Evolutionary conservation across 345 rosid species (phyloP), one percentile per base, ranked within the genome.

Genomic region (Cardamine resedifolia): DNA sequence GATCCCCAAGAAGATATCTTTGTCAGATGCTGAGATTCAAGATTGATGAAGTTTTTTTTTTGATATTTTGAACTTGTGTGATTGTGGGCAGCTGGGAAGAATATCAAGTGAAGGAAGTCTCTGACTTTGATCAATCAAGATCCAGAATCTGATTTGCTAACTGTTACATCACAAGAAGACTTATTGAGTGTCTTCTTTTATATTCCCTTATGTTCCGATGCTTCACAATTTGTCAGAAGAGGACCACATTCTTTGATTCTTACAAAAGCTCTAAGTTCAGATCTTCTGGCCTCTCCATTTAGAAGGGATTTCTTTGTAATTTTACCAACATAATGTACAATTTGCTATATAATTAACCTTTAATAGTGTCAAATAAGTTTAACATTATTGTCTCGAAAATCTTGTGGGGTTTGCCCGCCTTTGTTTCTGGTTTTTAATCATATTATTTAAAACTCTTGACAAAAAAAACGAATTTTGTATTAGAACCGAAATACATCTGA

Each of bases 331-430:
- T n/a, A 10, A 36, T 52, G 19, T 27, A 39, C 52, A 55, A 41
- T 41, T 7, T 41, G 16, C 48, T 33, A 33, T 1, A 15, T 5
- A 6, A 9, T 9, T 2, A n/a, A 34, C 1, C 15, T 30, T 31
- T 10, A 0, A 45, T 11, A 36, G 3, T 34, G 11, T 36, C 19
- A 38, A 23, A 21, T 58, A 24, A 34, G 44, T 24, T 4, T 16
- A 16, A n/a, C 15, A 55, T 15, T 19, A 4, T 10, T 34, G 26
- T 57, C 21, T 55, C n/a, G 2, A 69, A 92, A 92, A 85, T 88
- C 90, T 84, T 85, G 92, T 90, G 95, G 91, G 92, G 88, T 89
- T 15, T 82, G 88, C 93, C 90, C 96, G 89, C 30, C 30, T 24
- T 1, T 18, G 24, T 47, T 18, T 47, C 2, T 19, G 30, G 0